Evolutionary conservation across 192 early-diverging fungal species (phyloP), one percentile per base, ranked within the genome.

Genomic region (Pilaira anomala): DNA sequence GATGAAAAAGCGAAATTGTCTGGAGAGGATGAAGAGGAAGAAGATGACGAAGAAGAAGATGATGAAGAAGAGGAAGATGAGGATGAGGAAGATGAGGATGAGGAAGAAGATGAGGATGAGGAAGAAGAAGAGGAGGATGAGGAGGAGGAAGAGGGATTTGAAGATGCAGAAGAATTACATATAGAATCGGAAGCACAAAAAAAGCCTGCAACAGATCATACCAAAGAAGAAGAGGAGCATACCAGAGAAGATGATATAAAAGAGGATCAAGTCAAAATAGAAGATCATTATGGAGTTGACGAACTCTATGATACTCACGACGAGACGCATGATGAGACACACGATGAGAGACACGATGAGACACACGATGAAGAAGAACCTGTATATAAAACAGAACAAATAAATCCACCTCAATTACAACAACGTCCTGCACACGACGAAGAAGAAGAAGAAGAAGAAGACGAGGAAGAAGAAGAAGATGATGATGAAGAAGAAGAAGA

Each of bases 1-100:
- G 74, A 72, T 0, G 68, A 69, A 13, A 70, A 80, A 6, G 74
- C 61, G 3, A 64, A 73, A 55, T 72, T 72, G 3, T 70, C 64
- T 19, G 67, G 66, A 33, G 60, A 42, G 1, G 76, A 64, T 11
- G 59, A 60, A 0, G 59, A 60, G 1, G 59, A 61, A 5, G 60
- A 61, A 3, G 60, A 62, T 0, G 60, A 62, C 0, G 60, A 62
- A 0, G 46, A 44, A 0, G 56, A 58, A 3, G 40, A 58, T 3
- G 56, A 58, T 1, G 56, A 58, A 25, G 40, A 44, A 2, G 54
- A 56, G 9, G 56, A 58, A 3, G 56, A 44, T 3, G 56, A 58
- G 22, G 58, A 60, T 13, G 45, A 60, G 3, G 59, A 48, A 1
- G 59, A 46, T 0, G 39, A 60, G 0, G 42, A 46, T 1, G 16